Conservation (phyloP, 2,329 filamentous ascomycete genomes). For the Paramyrothecium roridum region DNA sequence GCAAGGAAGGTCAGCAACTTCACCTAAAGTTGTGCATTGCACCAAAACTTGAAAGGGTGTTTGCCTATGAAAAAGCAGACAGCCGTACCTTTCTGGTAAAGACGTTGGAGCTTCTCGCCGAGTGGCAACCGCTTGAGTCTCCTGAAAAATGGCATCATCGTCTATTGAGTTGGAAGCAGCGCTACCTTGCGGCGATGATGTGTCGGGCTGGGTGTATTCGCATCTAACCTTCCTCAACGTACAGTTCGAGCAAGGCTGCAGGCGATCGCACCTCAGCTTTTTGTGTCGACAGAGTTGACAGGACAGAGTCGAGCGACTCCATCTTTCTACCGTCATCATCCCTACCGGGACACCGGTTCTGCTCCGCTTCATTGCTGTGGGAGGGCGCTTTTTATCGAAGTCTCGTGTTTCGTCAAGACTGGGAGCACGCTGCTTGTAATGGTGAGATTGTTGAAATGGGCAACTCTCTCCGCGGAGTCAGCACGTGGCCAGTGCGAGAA, state of each 20-base stretch:
- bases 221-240: constrained; percentile 10
- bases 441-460: neutral
- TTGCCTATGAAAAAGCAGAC: neutral
- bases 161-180: neutral
- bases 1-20: constrained; percentile 13
- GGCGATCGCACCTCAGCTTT: constrained; percentile 9
- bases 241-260: constrained; percentile 11
- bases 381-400: neutral
- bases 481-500: neutral
- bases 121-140: neutral
- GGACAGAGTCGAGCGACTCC: constrained; percentile 2
- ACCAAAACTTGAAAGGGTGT: no score
- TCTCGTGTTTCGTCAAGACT: neutral
- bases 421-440: neutral
- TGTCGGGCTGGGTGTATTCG: neutral
- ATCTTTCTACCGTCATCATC: constrained; percentile 5
- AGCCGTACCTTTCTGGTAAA: neutral
- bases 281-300: constrained; percentile 7
- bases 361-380: neutral
- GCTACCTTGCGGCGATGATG: neutral
- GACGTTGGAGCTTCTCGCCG: neutral
- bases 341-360: neutral
- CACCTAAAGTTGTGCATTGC: neutral
- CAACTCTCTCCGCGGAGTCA: neutral
- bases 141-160: neutral